A percentile compares a stretch with the other conserved stretches of the same genome.
These are phyloP conservation scores for Alternaria sp. DNA, from an alignment of 2,329 filamentous ascomycete species.

Conservation along the genomic window DNA sequence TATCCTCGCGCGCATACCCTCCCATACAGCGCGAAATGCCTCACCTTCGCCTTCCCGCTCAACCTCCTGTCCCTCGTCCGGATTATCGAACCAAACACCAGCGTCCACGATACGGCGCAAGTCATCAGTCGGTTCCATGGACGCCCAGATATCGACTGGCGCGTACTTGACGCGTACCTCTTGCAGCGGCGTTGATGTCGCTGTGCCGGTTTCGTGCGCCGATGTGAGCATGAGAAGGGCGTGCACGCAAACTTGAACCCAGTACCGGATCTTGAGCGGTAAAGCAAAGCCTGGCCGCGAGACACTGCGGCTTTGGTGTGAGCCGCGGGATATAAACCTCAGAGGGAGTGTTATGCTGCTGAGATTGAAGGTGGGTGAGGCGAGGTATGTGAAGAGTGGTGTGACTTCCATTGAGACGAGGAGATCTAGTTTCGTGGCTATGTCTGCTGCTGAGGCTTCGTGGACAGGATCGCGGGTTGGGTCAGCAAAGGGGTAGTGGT, in stretches of 20 bases:
- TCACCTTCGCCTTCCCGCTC: slow-evolving; percentile 43
- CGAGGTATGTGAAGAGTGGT: slow-evolving; percentile 46
- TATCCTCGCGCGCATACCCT: slow-evolving; percentile 25
- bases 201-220: neutral
- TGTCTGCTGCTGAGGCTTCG: slow-evolving; percentile 33
- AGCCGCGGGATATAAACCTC: slow-evolving; percentile 44
- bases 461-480: slow-evolving; percentile 25
- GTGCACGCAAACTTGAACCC: slow-evolving; percentile 43
- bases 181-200: slow-evolving; percentile 19
- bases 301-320: slow-evolving; percentile 32
- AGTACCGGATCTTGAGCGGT: slow-evolving; percentile 46
- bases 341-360: slow-evolving; percentile 44
- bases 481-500: slow-evolving; percentile 46
- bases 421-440: slow-evolving; percentile 41
- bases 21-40: slow-evolving; percentile 45
- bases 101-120: slow-evolving; percentile 36
- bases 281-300: slow-evolving; percentile 37
- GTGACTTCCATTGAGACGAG: slow-evolving; percentile 46
- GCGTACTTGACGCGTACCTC: slow-evolving; percentile 43
- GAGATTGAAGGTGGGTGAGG: slow-evolving; percentile 38
- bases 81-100: slow-evolving; percentile 43
- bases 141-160: slow-evolving; percentile 48
- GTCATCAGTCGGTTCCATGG: slow-evolving; percentile 46
- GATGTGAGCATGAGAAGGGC: slow-evolving; percentile 39
- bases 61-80: slow-evolving; percentile 24